Conservation (phyloP, 352 stramenopile species). For the Pythium folliculosum region DNA sequence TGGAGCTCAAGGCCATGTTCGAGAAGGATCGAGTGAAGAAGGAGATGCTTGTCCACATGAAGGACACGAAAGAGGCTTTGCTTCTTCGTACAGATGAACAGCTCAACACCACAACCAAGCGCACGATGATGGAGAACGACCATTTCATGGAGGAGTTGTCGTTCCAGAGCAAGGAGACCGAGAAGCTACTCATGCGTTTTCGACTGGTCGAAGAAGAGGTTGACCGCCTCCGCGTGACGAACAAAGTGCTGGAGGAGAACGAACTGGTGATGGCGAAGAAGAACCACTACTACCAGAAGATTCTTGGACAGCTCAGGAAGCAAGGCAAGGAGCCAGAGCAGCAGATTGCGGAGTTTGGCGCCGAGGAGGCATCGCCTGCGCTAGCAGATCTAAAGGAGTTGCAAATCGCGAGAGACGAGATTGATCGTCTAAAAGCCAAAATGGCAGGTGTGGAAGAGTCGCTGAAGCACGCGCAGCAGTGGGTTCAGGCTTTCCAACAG, state of each 20-base stretch:
- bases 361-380: not conserved
- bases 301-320: conserved; percentile 57
- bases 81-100: conserved; percentile 64
- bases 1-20: conserved; percentile 64
- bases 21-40: conserved; percentile 72
- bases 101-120: conserved; percentile 67
- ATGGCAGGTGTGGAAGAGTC: conserved; percentile 34
- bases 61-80: conserved; percentile 56
- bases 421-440: conserved; percentile 7
- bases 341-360: not conserved
- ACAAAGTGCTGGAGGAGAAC: conserved; percentile 54
- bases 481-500: conserved; percentile 49
- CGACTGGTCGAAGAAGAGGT: conserved; percentile 49
- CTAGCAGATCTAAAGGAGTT: not conserved
- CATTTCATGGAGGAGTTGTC: conserved; percentile 73
- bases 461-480: conserved; percentile 42
- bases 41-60: conserved; percentile 59
- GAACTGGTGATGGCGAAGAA: conserved; percentile 62
- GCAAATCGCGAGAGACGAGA: not conserved
- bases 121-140: conserved; percentile 82
- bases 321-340: conserved; percentile 7
- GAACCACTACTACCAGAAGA: conserved; percentile 71
- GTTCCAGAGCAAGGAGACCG: conserved; percentile 72
- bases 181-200: conserved; percentile 58
- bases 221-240: conserved; percentile 43